A percentile compares a stretch with the other conserved stretches of the same genome.
phyloP scores from a whole-genome alignment of 2,329 filamentous ascomycete genomes.

The Stenocarpella maydis region DNA sequence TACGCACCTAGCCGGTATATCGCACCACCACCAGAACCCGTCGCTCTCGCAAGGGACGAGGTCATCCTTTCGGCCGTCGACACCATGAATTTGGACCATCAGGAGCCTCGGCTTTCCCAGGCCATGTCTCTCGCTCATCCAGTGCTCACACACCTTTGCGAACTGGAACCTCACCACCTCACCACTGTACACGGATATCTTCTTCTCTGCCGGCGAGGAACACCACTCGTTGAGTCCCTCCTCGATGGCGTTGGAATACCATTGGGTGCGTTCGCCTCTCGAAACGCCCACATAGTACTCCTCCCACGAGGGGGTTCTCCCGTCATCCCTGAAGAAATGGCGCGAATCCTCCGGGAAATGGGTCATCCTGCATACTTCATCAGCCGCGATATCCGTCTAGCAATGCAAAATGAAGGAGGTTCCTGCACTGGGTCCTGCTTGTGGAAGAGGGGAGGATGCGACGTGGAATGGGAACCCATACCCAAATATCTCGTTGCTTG shows the following conservation, averaged over 20 bases:
- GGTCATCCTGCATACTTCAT: slow-evolving; percentile 43
- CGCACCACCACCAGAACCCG: slow-evolving; percentile 82
- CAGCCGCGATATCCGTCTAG: background rate
- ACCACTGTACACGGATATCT: slow-evolving; percentile 66
- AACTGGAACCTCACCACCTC: slow-evolving; percentile 79
- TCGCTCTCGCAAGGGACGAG: slow-evolving; percentile 78
- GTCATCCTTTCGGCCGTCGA: slow-evolving; percentile 73
- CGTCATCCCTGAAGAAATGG: slow-evolving; percentile 80
- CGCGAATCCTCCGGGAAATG: slow-evolving; percentile 78
- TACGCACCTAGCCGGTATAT: slow-evolving; percentile 64
- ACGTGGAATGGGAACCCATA: slow-evolving; percentile 40
- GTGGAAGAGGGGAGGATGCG: too few relatives aligned
- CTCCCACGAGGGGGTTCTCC: slow-evolving; percentile 75
- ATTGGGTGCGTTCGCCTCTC: slow-evolving; percentile 55
- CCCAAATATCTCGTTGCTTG: slow-evolving; percentile 81
- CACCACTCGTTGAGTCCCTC: slow-evolving; percentile 65
- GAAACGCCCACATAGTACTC: slow-evolving; percentile 77
- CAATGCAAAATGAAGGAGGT: background rate
- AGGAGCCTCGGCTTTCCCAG: slow-evolving; percentile 74
- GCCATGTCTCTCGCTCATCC: slow-evolving; percentile 75
- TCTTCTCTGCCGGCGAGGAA: slow-evolving; percentile 67
- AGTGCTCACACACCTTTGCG: slow-evolving; percentile 81
- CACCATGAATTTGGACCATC: slow-evolving; percentile 71
- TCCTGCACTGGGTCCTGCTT: background rate
- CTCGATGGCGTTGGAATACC: slow-evolving; percentile 53